Evolutionary conservation across 129 eudicot genomes (phyloP).

Genomic region (Centrapalus pauciflorus): DNA sequence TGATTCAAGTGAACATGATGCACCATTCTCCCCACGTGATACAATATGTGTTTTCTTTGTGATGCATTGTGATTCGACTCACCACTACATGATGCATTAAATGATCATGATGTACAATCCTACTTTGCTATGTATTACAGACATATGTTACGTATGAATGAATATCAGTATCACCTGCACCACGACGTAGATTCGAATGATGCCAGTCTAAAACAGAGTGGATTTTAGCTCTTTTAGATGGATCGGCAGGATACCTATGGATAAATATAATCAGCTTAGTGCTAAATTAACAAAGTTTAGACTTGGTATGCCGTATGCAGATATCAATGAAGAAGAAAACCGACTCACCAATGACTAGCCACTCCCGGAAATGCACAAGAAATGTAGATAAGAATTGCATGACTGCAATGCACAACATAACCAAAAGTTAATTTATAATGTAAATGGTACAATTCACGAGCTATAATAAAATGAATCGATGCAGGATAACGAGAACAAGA

Average conservation of each 20-base stretch:
- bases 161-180: conserved; percentile 50
- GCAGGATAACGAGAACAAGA: background rate
- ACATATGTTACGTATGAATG: background rate
- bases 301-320: background rate
- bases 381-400: conserved; percentile 70
- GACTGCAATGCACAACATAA: conserved; percentile 48
- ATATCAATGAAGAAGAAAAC: background rate
- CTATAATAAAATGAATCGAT: too few species aligned
- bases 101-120: too few species aligned
- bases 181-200: conserved; percentile 66
- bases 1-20: too few species aligned
- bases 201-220: conserved; percentile 94
- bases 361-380: conserved; percentile 65
- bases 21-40: too few species aligned
- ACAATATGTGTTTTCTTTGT: too few species aligned
- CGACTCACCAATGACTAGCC: conserved; percentile 74
- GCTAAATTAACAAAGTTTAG: background rate
- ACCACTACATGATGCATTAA: too few species aligned
- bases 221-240: conserved; percentile 56
- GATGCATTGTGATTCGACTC: too few species aligned
- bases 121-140: too few species aligned
- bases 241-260: conserved; percentile 80
- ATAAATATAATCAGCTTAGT: background rate
- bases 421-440: too few species aligned
- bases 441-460: too few species aligned